phyloP scores from a whole-genome alignment of 1,284 basidiomycete species.

The Xerocomus minutiporus region DNA sequence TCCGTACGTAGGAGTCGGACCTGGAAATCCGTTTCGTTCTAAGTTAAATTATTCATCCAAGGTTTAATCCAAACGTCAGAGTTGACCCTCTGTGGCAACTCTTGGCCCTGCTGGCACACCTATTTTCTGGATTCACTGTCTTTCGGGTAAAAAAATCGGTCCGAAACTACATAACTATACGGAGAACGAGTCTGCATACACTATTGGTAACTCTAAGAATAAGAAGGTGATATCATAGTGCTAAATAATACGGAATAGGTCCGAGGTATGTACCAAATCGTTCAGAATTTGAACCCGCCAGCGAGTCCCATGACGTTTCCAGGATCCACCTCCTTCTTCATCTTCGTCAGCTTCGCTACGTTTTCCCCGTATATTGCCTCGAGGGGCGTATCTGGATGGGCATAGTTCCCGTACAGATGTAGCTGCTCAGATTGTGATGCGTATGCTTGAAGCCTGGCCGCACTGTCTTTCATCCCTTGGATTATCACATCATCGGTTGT shows the following conservation, averaged over 20 bases:
- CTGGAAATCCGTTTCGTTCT: conserved; percentile 8
- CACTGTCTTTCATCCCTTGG: conserved; percentile 39
- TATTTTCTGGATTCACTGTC: not conserved
- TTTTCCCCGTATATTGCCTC: conserved; percentile 49
- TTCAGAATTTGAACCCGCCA: conserved; percentile 40
- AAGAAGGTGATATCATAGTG: conserved; percentile 3
- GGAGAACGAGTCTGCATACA: not conserved
- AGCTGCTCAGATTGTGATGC: conserved; percentile 37
- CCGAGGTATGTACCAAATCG: not conserved
- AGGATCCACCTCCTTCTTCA: conserved; percentile 47
- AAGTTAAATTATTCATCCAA: not conserved
- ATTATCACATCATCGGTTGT: conserved; percentile 40
- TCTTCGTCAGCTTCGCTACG: conserved; percentile 34
- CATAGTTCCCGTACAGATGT: conserved; percentile 52
- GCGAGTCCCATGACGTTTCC: conserved; percentile 53
- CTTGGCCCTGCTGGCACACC: not conserved
- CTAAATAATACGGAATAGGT: conserved; percentile 9
- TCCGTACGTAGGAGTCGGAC: conserved; percentile 2
- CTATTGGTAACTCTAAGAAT: conserved; percentile 1
- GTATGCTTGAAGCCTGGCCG: conserved; percentile 36
- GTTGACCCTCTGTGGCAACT: not conserved
- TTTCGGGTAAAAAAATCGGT: not conserved
- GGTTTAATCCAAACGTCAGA: not conserved
- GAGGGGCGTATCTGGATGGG: conserved; percentile 45
- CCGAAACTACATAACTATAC: conserved; percentile 2